A percentile compares a stretch with the other conserved stretches of the same genome.
Evolutionary conservation across 331 rosid species (phyloP).

Genomic region (Saraca asoca): DNA sequence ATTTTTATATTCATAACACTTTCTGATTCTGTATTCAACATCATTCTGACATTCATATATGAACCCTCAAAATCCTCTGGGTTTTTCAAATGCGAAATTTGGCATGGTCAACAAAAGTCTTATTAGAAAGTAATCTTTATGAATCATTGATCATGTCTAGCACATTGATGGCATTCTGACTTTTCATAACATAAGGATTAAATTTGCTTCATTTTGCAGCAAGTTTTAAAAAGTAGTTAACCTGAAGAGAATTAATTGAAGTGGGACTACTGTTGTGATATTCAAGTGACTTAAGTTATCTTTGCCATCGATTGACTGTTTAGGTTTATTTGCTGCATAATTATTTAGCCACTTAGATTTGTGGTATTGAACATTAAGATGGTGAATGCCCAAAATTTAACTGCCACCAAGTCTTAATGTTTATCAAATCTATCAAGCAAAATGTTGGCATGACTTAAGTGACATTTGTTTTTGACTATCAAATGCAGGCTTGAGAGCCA

Average conservation of each 20-base stretch:
- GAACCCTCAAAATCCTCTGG: too few relatives aligned
- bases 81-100: too few relatives aligned
- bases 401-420: background rate
- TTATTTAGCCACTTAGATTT: background rate
- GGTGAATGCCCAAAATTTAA: conserved; percentile 15
- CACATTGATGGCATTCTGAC: too few relatives aligned
- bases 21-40: too few relatives aligned
- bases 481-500: conserved; percentile 71
- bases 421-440: conserved; percentile 18
- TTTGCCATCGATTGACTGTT: background rate
- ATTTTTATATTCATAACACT: too few relatives aligned
- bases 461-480: conserved; percentile 32
- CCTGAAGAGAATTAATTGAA: background rate
- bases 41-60: too few relatives aligned
- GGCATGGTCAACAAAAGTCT: too few relatives aligned
- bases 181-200: too few relatives aligned
- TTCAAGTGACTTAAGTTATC: conserved; percentile 2
- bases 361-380: background rate
- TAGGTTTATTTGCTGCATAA: conserved; percentile 14
- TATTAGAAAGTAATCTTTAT: too few relatives aligned
- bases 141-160: too few relatives aligned
- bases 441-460: conserved; percentile 6
- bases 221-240: too few relatives aligned
- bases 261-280: background rate
- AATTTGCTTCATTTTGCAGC: too few relatives aligned